Evolutionary conservation across 192 early-diverging fungal species (phyloP).

Genomic region (Neocallimastix lanati): DNA sequence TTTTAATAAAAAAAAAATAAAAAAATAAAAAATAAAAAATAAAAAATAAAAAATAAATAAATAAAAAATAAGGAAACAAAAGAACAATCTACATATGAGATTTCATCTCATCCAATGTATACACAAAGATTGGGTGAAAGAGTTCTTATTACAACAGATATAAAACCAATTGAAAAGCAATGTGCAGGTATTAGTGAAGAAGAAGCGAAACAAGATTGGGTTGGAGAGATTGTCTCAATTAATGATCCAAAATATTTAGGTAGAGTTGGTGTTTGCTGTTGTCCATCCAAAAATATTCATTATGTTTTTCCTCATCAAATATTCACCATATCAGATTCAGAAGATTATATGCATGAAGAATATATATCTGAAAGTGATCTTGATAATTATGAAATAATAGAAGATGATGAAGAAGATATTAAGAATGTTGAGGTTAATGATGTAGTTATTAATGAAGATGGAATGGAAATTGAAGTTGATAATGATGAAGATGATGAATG

Average conservation of each 20-base stretch:
- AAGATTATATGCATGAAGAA: not conserved
- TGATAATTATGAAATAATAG: not conserved
- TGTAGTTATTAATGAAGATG: constrained; percentile 17
- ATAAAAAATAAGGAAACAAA: not conserved
- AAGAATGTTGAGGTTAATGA: constrained; percentile 10
- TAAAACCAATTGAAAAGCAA: not conserved
- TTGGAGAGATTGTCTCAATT: not conserved
- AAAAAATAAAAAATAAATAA: no score
- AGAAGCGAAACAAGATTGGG: not conserved
- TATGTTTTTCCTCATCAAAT: not conserved
- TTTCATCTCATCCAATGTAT: not conserved
- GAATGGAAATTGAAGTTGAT: constrained; percentile 4
- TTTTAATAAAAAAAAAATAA: no score
- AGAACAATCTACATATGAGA: not conserved
- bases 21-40: no score
- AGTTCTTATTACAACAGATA: not conserved
- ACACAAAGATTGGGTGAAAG: not conserved
- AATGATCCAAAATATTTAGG: not conserved
- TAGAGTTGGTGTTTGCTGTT: not conserved
- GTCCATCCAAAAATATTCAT: not conserved
- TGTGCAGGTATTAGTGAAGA: not conserved
- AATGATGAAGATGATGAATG: not conserved
- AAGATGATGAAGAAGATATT: not conserved
- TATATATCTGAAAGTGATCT: not conserved
- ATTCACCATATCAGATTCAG: not conserved